Base-by-base conservation (phyloP, 1,284 basidiomycete genomes). In the Chondrostereum purpureum region DNA sequence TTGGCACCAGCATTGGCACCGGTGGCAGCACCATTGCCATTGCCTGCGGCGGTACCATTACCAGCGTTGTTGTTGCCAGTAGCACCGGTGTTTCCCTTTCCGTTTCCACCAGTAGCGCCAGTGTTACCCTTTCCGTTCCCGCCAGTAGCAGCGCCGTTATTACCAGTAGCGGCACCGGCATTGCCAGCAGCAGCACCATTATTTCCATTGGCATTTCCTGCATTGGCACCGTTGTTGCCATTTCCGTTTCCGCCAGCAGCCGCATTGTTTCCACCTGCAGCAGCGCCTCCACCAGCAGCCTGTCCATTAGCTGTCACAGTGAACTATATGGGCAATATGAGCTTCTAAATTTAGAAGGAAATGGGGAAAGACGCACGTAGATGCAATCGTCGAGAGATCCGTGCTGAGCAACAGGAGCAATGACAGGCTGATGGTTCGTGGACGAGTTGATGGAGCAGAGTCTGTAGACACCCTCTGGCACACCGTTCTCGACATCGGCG, bases 401-500 rank as follows among this genome's bases (percentile, higher is more conserved):
- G 42, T 47, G 49, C 23, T 51, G 50, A 33, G 50, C 48, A 12
- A 55, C 57, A 12, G 73, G 66, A 54, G 71, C 68, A 46, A 75
- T 63, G 38, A 58, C 63, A 13, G 73, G 72, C 54, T 72, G 71
- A 51, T 76, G 77, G 59, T 78, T 78, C 34, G 70, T 59, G 6
- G 70, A 65, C 23, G 63, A 50, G 54, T 68, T 67, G 56, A 73
- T 73, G 24, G 66, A 64, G 10, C 48, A 49, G 33, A 79, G 51
- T 43, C 69, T 62, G 64, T 82, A 80, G 13, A 62, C 57, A 27
- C 74, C 74, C 16, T 64, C 69, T 11, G 71, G 66, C 8, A 79
- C 60, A 35, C 74, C 75, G 13, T 64, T 65, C 1, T 64, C 59
- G 21, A 80, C 73, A 13, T 62, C 61, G 10, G 67, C 67, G 20